Base-by-base conservation (phyloP, 768 basidiomycete genomes). In the Coprinopsis marcescibilis region DNA sequence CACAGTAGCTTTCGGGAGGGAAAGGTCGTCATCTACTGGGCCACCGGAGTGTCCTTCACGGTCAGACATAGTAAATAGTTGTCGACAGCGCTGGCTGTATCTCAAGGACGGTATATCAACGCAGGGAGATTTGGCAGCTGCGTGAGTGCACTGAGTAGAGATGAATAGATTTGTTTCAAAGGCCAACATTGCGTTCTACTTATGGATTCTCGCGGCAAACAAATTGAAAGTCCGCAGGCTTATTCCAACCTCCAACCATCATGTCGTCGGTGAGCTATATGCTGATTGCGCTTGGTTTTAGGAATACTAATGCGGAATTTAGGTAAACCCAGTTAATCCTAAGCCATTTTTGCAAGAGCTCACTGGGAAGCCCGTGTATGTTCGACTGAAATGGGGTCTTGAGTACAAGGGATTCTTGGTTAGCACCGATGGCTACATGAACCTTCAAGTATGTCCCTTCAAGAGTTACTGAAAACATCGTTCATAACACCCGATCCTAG, bases 381-480 rank as follows among this genome's bases (percentile, higher is more conserved):
- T 98, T 52, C 81, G 82, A 50, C 80, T 99, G 60, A 99, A 99
- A 72, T 99, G 96, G 96, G 96, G 96, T 52, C 76, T 97, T 42
- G 93, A 98, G 62, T 98, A 98, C 77, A 96, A 93, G 72, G 96
- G 96, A 34, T 99, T 96, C 72, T 78, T 99, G 53, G 96, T 99
- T 55, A 94, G 90, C 60, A 97, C 96, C 5, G 96, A 99, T 67
- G 91, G 91, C 11, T 99, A 96, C 71, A 98, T 98, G 96, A 99
- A 99, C 65, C 80, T 99, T 38, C 96, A 99, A 76, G 95, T 90
- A 57, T 50, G 71, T 63, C 27, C 49, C 26, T 42, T 45, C 10
- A 15, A 6, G 43, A 30, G 3, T 30, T 41, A 24, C 11, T 26
- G 32, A n/a, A 35, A 27, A 21, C 30, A 13, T 17, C 27, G 20